Percentiles rank a stretch among this genome's conserved stretches.
Conservation (phyloP, 352 stramenopile species). For the Phytophthora hibernalis region DNA sequence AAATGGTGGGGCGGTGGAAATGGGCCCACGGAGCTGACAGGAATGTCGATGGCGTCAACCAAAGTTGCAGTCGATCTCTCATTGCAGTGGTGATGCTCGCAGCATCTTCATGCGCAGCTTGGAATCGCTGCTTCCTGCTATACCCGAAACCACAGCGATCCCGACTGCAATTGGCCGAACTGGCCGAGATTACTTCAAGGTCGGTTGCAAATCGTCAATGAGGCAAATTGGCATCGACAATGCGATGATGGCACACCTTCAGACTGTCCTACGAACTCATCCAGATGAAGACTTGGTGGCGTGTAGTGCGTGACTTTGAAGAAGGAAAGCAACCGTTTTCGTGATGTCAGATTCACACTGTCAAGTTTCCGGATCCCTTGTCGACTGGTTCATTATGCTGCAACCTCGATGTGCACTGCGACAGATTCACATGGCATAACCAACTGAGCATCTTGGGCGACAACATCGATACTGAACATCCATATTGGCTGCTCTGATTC, state of each 20-base stretch:
- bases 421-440: background rate
- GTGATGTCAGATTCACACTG: too few species aligned
- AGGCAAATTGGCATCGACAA: constrained; percentile 15
- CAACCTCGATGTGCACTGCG: background rate
- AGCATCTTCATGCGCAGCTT: background rate
- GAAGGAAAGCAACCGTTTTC: too few species aligned
- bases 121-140: background rate
- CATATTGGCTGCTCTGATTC: too few species aligned
- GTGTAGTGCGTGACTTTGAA: too few species aligned
- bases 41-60: background rate
- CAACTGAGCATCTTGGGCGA: background rate
- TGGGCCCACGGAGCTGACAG: background rate
- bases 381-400: too few species aligned
- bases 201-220: constrained; percentile 2
- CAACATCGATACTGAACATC: background rate
- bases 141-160: constrained; percentile 1
- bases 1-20: background rate
- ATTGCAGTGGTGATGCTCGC: background rate
- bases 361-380: too few species aligned
- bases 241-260: background rate
- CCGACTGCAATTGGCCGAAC: constrained; percentile 1
- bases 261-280: too few species aligned
- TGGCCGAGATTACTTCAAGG: constrained; percentile 7
- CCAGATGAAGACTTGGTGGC: too few species aligned
- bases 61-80: background rate